Evolutionary conservation across 2,329 filamentous ascomycete genomes (phyloP).

Genomic region (Chrysoporthe austroafricana): DNA sequence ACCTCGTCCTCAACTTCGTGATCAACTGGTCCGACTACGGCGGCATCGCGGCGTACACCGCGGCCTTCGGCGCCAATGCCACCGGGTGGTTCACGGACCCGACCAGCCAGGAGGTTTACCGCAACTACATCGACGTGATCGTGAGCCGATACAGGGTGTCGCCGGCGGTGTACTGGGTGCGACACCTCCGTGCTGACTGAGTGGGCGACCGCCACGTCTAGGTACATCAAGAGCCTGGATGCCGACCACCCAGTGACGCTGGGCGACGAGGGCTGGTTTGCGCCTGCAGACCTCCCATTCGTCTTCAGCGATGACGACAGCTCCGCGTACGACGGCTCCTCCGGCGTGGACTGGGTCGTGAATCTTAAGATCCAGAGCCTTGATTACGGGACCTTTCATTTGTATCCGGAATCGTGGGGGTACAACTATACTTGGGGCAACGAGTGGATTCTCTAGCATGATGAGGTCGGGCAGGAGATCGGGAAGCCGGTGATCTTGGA

Average conservation of each 20-base stretch:
- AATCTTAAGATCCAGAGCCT: constrained; percentile 55
- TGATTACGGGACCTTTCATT: constrained; percentile 53
- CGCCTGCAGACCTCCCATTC: constrained; percentile 34
- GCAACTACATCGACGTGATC: constrained; percentile 49
- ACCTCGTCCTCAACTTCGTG: constrained; percentile 67
- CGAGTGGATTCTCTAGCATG: constrained; percentile 27
- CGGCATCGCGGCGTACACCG: constrained; percentile 63
- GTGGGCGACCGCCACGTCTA: constrained; percentile 61
- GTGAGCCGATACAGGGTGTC: constrained; percentile 51
- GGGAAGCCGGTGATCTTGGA: constrained; percentile 29
- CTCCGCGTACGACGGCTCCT: constrained; percentile 56
- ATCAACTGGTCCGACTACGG: constrained; percentile 74
- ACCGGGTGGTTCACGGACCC: constrained; percentile 58
- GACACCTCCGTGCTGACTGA: constrained; percentile 58
- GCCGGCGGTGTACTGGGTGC: constrained; percentile 61
- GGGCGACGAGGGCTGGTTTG: constrained; percentile 56
- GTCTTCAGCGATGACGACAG: constrained; percentile 32
- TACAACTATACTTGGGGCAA: constrained; percentile 26
- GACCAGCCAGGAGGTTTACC: constrained; percentile 55
- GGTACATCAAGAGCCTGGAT: constrained; percentile 66
- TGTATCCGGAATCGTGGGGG: constrained; percentile 40
- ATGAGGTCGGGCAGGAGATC: constrained; percentile 17
- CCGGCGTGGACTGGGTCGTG: constrained; percentile 57
- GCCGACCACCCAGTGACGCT: constrained; percentile 63
- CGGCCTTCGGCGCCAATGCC: constrained; percentile 56